A percentile compares a stretch with the other conserved stretches of the same genome.
Conservation (phyloP, 2,329 filamentous ascomycete genomes). For the Diaporthe humulicola region DNA sequence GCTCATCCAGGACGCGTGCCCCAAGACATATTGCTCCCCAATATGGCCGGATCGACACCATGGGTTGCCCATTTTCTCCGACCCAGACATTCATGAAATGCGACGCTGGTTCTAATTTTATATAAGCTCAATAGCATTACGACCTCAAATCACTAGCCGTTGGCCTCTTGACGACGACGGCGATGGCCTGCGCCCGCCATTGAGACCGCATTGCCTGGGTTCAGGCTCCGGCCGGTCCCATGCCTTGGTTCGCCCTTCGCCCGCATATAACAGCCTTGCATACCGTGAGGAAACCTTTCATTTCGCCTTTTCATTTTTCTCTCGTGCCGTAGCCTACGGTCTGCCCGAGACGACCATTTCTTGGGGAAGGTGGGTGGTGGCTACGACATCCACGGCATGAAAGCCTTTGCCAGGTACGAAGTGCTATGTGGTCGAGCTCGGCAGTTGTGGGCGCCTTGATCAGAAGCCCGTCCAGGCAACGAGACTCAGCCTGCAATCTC, state of each 20-base stretch:
- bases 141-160: background rate
- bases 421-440: background rate
- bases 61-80: conserved; percentile 9
- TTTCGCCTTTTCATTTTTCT: background rate
- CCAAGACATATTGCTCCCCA: background rate
- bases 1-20: background rate
- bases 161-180: conserved; percentile 7
- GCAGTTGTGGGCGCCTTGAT: background rate
- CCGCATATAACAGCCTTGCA: conserved; percentile 8
- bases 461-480: background rate
- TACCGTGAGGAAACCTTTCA: background rate
- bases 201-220: background rate
- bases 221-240: background rate
- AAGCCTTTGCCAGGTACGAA: background rate
- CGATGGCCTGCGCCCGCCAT: background rate
- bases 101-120: conserved; percentile 24
- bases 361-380: too few relatives aligned
- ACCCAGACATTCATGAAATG: background rate
- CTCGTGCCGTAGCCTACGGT: background rate
- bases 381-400: background rate
- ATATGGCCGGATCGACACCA: conserved; percentile 20
- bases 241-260: background rate
- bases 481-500: background rate
- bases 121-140: conserved; percentile 12
- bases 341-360: background rate